These are phyloP conservation scores for Salvia sclarea DNA, from an alignment of 305 asterid species.

Conservation along the genomic window DNA sequence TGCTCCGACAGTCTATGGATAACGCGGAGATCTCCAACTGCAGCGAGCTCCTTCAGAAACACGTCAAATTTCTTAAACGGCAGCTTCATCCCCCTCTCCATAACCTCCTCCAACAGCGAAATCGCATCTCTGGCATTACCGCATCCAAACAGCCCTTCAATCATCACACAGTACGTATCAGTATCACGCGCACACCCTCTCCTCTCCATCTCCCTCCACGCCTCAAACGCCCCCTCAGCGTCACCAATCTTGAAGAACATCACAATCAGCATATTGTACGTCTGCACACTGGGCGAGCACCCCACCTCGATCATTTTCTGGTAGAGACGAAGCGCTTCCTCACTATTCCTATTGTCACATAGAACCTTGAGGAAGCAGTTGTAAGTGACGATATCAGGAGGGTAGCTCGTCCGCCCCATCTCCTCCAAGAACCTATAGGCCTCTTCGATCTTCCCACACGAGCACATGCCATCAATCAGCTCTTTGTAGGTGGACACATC, in stretches of 20 bases:
- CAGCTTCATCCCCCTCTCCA: slow-evolving; percentile 60
- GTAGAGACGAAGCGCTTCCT: slow-evolving; percentile 62
- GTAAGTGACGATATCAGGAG: slow-evolving; percentile 88
- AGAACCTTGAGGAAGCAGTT: slow-evolving; percentile 88
- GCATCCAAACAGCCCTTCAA: slow-evolving; percentile 82
- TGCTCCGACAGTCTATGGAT: slow-evolving; percentile 83
- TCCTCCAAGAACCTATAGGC: slow-evolving; percentile 78
- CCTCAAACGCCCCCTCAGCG: slow-evolving; percentile 68
- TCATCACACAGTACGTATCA: slow-evolving; percentile 76
- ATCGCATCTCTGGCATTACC: slow-evolving; percentile 57
- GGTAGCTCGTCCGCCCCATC: slow-evolving; percentile 78
- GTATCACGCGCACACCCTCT: slow-evolving; percentile 62
- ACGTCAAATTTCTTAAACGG: slow-evolving; percentile 74
- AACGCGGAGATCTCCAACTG: slow-evolving; percentile 63
- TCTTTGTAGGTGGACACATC: slow-evolving; percentile 88
- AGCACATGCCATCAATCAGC: slow-evolving; percentile 75
- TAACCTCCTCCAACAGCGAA: slow-evolving; percentile 66
- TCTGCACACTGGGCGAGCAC: slow-evolving; percentile 83
- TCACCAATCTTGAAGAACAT: slow-evolving; percentile 71
- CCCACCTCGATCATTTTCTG: slow-evolving; percentile 61
- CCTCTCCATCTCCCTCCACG: slow-evolving; percentile 80
- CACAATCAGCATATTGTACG: slow-evolving; percentile 71
- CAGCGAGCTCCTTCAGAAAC: slow-evolving; percentile 69
- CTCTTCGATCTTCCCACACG: slow-evolving; percentile 65
- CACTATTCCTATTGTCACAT: slow-evolving; percentile 63